Percentiles rank a stretch among this genome's conserved stretches.
Evolutionary conservation across 352 stramenopile species (phyloP).

Genomic region (Pythium chondricola): DNA sequence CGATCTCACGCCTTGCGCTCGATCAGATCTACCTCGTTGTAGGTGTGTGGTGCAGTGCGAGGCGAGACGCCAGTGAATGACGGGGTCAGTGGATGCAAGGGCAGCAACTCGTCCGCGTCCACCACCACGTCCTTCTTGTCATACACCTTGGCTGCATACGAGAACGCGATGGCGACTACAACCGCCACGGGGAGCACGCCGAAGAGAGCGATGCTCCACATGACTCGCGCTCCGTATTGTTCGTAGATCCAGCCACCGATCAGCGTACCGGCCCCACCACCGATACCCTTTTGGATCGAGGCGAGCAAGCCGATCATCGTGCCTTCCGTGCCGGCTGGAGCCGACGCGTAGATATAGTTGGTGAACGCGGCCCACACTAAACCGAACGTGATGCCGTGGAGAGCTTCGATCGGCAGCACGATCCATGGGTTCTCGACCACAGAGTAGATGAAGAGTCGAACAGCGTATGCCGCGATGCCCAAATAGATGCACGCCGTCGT

Average conservation of each 20-base stretch:
- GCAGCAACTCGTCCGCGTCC: conserved; percentile 13
- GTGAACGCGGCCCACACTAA: conserved; percentile 70
- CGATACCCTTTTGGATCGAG: conserved; percentile 61
- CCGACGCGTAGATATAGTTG: conserved; percentile 70
- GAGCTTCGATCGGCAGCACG: conserved; percentile 50
- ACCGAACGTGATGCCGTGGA: conserved; percentile 69
- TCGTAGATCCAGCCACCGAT: conserved; percentile 72
- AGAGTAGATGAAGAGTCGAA: conserved; percentile 59
- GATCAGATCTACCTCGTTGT: conserved; percentile 10
- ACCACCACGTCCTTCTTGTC: conserved; percentile 1
- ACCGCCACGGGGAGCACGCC: conserved; percentile 41
- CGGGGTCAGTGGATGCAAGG: conserved; percentile 16
- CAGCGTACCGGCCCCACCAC: conserved; percentile 49
- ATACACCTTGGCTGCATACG: conserved; percentile 27
- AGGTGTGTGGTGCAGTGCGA: conserved; percentile 3
- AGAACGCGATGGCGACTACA: conserved; percentile 36
- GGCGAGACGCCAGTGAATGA: conserved; percentile 10
- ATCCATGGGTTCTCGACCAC: conserved; percentile 58
- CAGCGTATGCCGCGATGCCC: conserved; percentile 41
- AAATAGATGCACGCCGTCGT: conserved; percentile 46
- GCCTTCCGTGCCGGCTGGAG: conserved; percentile 50
- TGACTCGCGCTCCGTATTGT: conserved; percentile 38
- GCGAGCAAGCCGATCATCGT: conserved; percentile 69
- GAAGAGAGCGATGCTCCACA: conserved; percentile 57
- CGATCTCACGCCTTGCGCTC: not conserved